phyloP scores from a whole-genome alignment of 768 basidiomycete genomes.

The Royoungia palumana region DNA sequence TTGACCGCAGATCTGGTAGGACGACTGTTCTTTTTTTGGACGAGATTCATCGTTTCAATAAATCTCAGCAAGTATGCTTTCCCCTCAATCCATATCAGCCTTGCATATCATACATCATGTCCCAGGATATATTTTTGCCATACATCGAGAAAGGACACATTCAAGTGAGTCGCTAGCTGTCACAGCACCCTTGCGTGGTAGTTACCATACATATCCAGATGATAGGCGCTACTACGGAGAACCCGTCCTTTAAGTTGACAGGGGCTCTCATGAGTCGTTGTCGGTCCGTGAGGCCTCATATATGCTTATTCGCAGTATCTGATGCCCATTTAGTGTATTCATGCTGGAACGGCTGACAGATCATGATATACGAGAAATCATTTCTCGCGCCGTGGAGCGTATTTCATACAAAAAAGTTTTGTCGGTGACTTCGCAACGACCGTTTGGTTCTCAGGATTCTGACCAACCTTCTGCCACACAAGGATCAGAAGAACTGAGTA shows the following conservation, averaged over 20 bases:
- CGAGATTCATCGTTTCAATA: constrained; percentile 80
- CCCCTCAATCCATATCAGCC: no score
- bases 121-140: constrained; percentile 75
- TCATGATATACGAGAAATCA: constrained; percentile 54
- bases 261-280: constrained; percentile 72
- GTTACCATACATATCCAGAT: constrained; percentile 36
- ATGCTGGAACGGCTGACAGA: constrained; percentile 66
- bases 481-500: constrained; percentile 19
- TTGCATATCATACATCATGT: constrained; percentile 2
- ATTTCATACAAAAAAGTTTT: constrained; percentile 20
- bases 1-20: constrained; percentile 33
- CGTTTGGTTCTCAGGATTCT: constrained; percentile 17
- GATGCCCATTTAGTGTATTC: constrained; percentile 56
- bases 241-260: constrained; percentile 81
- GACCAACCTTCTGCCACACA: constrained; percentile 12
- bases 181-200: background rate
- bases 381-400: constrained; percentile 50
- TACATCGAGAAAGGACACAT: constrained; percentile 77
- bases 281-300: constrained; percentile 49
- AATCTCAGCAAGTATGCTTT: constrained; percentile 55
- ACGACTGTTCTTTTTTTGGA: constrained; percentile 78
- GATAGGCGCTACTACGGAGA: constrained; percentile 86
- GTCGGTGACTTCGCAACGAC: constrained; percentile 3
- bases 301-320: constrained; percentile 4
- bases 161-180: constrained; percentile 39